Evolutionary conservation across 352 stramenopile genomes (phyloP).

Genomic region (Phytopythium aichiense): DNA sequence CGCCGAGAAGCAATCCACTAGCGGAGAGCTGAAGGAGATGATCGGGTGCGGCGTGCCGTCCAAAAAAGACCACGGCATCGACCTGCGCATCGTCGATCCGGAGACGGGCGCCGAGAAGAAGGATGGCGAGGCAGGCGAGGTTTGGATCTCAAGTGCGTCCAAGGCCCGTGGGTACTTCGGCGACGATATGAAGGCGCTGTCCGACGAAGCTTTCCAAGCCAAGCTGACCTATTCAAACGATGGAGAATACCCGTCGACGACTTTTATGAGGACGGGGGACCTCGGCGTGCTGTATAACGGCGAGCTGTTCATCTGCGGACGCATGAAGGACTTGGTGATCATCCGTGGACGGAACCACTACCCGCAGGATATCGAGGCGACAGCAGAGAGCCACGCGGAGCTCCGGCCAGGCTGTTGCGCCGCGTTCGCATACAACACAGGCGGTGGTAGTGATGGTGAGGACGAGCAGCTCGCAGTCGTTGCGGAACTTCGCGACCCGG

Average conservation of each 20-base stretch:
- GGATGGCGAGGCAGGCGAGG: conserved; percentile 75
- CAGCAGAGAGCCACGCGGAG: conserved; percentile 76
- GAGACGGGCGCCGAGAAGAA: conserved; percentile 43
- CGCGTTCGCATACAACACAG: conserved; percentile 85
- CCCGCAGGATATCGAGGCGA: conserved; percentile 97
- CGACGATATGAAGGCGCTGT: conserved; percentile 71
- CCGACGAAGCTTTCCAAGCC: conserved; percentile 87
- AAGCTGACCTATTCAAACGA: conserved; percentile 36
- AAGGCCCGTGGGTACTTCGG: conserved; percentile 94
- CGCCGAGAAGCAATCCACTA: conserved; percentile 5
- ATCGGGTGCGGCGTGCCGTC: conserved; percentile 93
- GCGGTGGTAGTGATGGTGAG: conserved; percentile 26
- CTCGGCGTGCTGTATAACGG: conserved; percentile 95
- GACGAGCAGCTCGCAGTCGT: conserved; percentile 77
- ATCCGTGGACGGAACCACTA: conserved; percentile 99
- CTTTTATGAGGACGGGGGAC: conserved; percentile 95
- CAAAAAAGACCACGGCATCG: conserved; percentile 79
- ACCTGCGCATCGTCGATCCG: conserved; percentile 93
- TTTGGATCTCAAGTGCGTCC: conserved; percentile 88
- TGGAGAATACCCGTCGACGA: conserved; percentile 10
- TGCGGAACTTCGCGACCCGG: conserved; percentile 63
- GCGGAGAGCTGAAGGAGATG: conserved; percentile 69
- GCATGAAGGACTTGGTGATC: conserved; percentile 99
- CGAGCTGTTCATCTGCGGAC: conserved; percentile 97
- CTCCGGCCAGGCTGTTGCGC: conserved; percentile 94